Base-by-base conservation (phyloP, 805 yeast species). In the Priceomyces haplophilus region DNA sequence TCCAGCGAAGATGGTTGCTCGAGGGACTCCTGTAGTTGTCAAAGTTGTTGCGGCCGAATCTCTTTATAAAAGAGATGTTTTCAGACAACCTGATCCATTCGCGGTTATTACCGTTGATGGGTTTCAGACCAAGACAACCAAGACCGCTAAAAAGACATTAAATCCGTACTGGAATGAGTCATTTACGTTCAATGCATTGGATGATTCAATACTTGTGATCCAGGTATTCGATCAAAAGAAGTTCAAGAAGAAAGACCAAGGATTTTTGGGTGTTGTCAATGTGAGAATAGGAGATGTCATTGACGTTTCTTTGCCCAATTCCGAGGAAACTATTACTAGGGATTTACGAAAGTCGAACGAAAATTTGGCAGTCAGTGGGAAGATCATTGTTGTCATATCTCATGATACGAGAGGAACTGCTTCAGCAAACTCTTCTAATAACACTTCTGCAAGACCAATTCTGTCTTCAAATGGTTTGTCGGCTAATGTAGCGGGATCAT, bases 101-200 rank as follows among this genome's bases (percentile, higher is more conserved):
- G 97, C 97, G 1, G 98, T 93, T 27, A 72, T 93, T 48, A 91
- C 98, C 10, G 90, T 93, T n/a, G 99, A 93, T 64, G 98, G 98
- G 3, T 82, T 87, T 16, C 99, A 93, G 61, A 93, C 98, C 1
- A 88, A 88, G 59, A 85, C 97, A 15, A 93, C 99, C 1, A 81
- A 88, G 39, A 93, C 96, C 27, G 93, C 95, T 23, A 88, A 88
- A 58, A 89, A 88, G 66, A 93, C 98, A 2, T 71, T 91, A 53
- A 88, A 93, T 58, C 99, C 99, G 8, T 93, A 90, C 67, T 93
- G 99, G 99, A 90, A 93, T 66, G 97, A 93, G 65, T 71, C 85
- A 2, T 93, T 91, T 58, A 78, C 79, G 43, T 89, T 93, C 65
- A 77, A 76, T 41, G 74, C 82, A 45, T 85, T 83, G 32, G 95